These are phyloP conservation scores for Ogataea naganishii DNA, from an alignment of 805 yeast genomes.

Conservation along the genomic window DNA sequence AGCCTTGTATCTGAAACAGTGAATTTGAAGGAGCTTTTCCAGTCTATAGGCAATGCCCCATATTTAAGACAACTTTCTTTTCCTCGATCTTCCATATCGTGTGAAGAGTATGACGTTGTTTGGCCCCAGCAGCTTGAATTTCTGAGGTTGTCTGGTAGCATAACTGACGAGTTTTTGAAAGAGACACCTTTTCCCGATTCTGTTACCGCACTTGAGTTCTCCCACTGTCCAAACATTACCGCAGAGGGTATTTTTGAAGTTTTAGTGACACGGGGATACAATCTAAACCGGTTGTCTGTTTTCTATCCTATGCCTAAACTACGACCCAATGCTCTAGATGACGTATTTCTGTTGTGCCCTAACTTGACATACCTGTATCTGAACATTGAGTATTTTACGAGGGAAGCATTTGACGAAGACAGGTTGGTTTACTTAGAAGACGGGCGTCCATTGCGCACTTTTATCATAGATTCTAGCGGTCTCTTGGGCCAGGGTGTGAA, in stretches of 20 bases:
- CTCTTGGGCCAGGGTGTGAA: conserved; percentile 76
- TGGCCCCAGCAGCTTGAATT: conserved; percentile 81
- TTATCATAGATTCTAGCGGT: conserved; percentile 80
- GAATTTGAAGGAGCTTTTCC: conserved; percentile 70
- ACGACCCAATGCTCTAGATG: conserved; percentile 60
- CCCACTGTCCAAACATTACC: conserved; percentile 77
- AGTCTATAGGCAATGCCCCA: conserved; percentile 55
- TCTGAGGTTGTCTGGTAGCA: conserved; percentile 81
- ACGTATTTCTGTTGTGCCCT: conserved; percentile 70
- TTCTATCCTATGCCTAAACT: conserved; percentile 87
- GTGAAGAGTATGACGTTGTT: conserved; percentile 45
- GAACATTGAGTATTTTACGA: conserved; percentile 70
- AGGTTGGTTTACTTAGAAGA: conserved; percentile 25
- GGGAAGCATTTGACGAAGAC: conserved; percentile 41
- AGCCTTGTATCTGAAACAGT: conserved; percentile 87
- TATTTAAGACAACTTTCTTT: conserved; percentile 69
- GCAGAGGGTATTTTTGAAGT: conserved; percentile 58
- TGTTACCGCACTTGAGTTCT: conserved; percentile 63
- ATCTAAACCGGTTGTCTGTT: conserved; percentile 53
- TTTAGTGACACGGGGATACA: conserved; percentile 55
- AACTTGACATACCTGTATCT: conserved; percentile 53
- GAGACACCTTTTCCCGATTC: conserved; percentile 66
- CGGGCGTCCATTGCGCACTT: conserved; percentile 41
- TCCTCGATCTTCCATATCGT: conserved; percentile 78
- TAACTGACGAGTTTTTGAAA: conserved; percentile 69